Conservation (phyloP, 2,329 filamentous ascomycete species). For the Metarhizium guizhouense region DNA sequence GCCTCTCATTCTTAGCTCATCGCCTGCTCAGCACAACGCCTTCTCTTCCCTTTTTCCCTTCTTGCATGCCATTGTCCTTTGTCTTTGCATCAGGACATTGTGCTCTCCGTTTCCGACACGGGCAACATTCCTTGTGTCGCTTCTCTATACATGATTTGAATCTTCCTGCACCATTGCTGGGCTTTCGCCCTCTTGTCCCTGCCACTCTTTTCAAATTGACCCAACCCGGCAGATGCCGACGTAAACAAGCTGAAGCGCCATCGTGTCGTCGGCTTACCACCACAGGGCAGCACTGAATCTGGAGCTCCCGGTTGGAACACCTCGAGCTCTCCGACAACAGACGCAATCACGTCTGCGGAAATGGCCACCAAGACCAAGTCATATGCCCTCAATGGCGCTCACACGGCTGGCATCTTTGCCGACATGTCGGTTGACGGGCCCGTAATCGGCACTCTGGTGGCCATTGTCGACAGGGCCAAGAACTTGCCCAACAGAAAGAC, state of each 20-base stretch:
- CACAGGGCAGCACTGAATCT: neutral
- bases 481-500: constrained; percentile 95
- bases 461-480: constrained; percentile 89
- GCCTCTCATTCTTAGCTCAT: constrained; percentile 8
- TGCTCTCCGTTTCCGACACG: neutral
- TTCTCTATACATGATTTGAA: neutral
- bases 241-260: constrained; percentile 8
- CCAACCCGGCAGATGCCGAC: constrained; percentile 5
- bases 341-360: constrained; percentile 9
- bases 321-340: too few relatives aligned
- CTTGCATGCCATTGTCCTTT: constrained; percentile 10
- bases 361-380: constrained; percentile 47
- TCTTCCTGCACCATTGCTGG: neutral
- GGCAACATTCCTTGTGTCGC: neutral
- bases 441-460: constrained; percentile 83
- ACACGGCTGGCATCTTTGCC: constrained; percentile 88
- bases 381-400: constrained; percentile 53
- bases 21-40: neutral
- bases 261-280: neutral
- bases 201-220: neutral
- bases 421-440: constrained; percentile 92
- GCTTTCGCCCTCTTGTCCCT: neutral
- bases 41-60: constrained; percentile 9
- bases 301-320: neutral
- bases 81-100: neutral